Conservation (phyloP, 2,329 filamentous ascomycete species). For the Ophiocordyceps camponoti-saundersi region DNA sequence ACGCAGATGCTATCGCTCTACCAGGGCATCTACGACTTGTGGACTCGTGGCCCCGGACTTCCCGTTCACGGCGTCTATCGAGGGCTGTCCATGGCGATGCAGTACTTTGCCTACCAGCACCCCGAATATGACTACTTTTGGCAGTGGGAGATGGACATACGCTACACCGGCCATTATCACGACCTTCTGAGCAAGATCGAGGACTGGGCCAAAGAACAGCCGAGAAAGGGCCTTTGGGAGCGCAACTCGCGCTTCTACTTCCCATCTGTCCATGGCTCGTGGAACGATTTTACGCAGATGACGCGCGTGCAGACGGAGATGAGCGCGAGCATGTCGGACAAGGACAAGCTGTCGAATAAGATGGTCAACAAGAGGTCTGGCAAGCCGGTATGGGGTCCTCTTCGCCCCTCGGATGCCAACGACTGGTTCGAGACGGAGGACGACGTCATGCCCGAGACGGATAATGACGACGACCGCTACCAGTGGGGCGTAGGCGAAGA, state of each 20-base stretch:
- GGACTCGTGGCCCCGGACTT: slow-evolving; percentile 44
- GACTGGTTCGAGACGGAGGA: slow-evolving; percentile 59
- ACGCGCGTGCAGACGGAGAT: slow-evolving; percentile 59
- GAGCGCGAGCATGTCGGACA: slow-evolving; percentile 46
- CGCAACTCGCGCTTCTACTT: slow-evolving; percentile 64
- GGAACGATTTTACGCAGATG: slow-evolving; percentile 63
- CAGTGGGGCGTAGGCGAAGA: slow-evolving; percentile 80
- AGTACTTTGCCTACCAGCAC: slow-evolving; percentile 78
- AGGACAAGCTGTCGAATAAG: slow-evolving; percentile 52
- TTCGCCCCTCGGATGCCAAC: slow-evolving; percentile 45
- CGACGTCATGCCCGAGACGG: slow-evolving; percentile 55
- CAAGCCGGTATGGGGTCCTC: slow-evolving; percentile 69
- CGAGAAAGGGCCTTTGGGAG: slow-evolving; percentile 68
- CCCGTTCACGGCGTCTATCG: slow-evolving; percentile 87
- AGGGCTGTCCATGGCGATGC: slow-evolving; percentile 83
- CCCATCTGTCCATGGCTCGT: slow-evolving; percentile 57
- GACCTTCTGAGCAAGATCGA: slow-evolving; percentile 54
- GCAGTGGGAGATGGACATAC: slow-evolving; percentile 92
- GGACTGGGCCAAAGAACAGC: slow-evolving; percentile 54
- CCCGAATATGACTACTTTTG: slow-evolving; percentile 84
- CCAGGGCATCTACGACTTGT: slow-evolving; percentile 69
- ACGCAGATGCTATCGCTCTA: slow-evolving; percentile 86
- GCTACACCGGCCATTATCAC: slow-evolving; percentile 79
- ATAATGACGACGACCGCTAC: slow-evolving; percentile 64
- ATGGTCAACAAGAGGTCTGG: slow-evolving; percentile 26